Evolutionary conservation across 257 asterid genomes (phyloP).

Genomic region (Dorcoceras hygrometricum): DNA sequence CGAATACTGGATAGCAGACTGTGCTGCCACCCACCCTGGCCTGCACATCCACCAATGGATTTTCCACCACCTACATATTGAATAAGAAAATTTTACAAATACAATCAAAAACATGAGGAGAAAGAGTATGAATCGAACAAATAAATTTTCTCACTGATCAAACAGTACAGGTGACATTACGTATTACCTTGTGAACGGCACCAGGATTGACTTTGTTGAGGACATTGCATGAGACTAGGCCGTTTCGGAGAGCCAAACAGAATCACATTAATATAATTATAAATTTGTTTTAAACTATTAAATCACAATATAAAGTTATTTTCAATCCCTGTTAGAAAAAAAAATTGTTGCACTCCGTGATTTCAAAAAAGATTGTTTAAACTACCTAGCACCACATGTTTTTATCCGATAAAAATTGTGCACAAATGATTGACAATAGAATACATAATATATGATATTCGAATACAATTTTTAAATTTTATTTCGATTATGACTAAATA

Average conservation of each 20-base stretch:
- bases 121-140: background rate
- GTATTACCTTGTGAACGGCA: constrained; percentile 71
- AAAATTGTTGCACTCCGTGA: too few species aligned
- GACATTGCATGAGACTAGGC: constrained; percentile 93
- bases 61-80: constrained; percentile 71
- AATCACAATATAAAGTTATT: too few species aligned
- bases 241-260: constrained; percentile 79
- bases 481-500: too few species aligned
- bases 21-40: constrained; percentile 88
- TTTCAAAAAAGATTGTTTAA: too few species aligned
- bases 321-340: too few species aligned
- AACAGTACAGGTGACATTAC: background rate
- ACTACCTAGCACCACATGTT: too few species aligned
- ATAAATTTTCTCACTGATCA: background rate
- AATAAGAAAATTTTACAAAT: constrained; percentile 10
- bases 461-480: too few species aligned
- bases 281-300: too few species aligned
- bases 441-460: too few species aligned
- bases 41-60: constrained; percentile 66
- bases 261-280: too few species aligned
- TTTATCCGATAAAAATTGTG: too few species aligned
- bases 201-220: constrained; percentile 96
- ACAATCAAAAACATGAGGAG: background rate
- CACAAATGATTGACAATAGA: too few species aligned
- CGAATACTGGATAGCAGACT: constrained; percentile 90